These are phyloP conservation scores for Trypanosoma lewisi DNA, from an alignment of 208 protist species.

Conservation along the genomic window DNA sequence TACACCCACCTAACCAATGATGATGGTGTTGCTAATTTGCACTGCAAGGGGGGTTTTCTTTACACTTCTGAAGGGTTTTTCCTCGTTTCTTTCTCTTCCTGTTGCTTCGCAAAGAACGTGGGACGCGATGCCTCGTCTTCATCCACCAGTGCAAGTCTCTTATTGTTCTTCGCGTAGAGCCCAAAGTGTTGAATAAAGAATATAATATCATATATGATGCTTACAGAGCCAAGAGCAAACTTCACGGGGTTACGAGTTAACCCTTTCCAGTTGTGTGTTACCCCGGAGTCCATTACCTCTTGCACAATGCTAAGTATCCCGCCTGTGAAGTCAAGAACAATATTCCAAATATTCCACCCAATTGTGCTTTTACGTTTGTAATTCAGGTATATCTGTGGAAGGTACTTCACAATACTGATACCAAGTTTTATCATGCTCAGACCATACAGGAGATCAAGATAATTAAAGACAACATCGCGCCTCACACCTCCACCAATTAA, in stretches of 20 bases:
- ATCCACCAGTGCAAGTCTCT: background rate
- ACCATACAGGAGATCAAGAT: conserved; percentile 37
- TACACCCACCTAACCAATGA: too few species aligned
- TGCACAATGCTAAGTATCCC: conserved; percentile 46
- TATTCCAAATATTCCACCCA: conserved; percentile 69
- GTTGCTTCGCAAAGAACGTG: too few species aligned
- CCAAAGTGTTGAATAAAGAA: conserved; percentile 78
- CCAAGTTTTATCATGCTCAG: conserved; percentile 54
- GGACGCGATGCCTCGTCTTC: too few species aligned
- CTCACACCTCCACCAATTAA: conserved; percentile 17
- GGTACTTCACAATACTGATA: conserved; percentile 62
- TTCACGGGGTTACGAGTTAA: conserved; percentile 67
- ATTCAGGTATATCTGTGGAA: conserved; percentile 69
- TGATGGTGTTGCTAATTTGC: too few species aligned
- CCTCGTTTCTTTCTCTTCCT: too few species aligned
- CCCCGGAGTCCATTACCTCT: conserved; percentile 39
- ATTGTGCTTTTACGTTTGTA: conserved; percentile 50
- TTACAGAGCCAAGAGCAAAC: conserved; percentile 51
- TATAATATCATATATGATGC: conserved; percentile 57
- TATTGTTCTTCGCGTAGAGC: conserved; percentile 52
- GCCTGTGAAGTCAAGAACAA: conserved; percentile 66
- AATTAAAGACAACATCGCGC: conserved; percentile 14
- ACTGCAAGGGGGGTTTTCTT: too few species aligned
- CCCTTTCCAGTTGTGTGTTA: conserved; percentile 37
- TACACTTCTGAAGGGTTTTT: too few species aligned